Conservation (phyloP, 169 alveolate species). For the Babesia caballi region DNA sequence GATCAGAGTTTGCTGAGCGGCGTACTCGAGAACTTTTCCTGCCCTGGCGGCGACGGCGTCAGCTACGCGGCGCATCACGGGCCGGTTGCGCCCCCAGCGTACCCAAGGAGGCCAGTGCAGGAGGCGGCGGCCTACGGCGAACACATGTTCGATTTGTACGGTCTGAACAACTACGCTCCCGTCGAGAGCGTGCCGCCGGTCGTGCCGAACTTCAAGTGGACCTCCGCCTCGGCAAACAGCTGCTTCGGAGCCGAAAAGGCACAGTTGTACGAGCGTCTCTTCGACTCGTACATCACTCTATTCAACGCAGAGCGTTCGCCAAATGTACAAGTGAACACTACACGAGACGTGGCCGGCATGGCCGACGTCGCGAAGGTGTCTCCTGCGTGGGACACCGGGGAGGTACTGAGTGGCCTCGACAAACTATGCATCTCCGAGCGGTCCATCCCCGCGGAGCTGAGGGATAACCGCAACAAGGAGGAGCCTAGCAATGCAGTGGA, state of each 20-base stretch:
- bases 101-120: not conserved
- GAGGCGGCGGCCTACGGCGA: not conserved
- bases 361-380: not conserved
- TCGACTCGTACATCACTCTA: constrained; percentile 22
- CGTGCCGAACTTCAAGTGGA: constrained; percentile 15
- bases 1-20: constrained; percentile 10
- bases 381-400: constrained; percentile 1
- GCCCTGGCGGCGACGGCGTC: not conserved
- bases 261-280: constrained; percentile 14
- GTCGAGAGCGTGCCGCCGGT: not conserved
- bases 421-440: constrained; percentile 5
- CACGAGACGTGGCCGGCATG: not conserved
- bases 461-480: not conserved
- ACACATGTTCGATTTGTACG: not conserved
- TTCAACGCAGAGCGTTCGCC: constrained; percentile 8
- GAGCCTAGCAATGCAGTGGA: constrained; percentile 14
- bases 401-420: not conserved
- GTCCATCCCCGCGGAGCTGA: not conserved
- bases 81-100: not conserved
- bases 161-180: not conserved
- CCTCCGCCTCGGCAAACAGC: not conserved
- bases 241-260: constrained; percentile 33
- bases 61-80: not conserved
- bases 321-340: too few relatives aligned
- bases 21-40: constrained; percentile 9